Percentiles rank a stretch among this genome's conserved stretches.
These are phyloP conservation scores for Adansonia madagascariensis DNA, from an alignment of 441 rosid species.

Conservation along the genomic window DNA sequence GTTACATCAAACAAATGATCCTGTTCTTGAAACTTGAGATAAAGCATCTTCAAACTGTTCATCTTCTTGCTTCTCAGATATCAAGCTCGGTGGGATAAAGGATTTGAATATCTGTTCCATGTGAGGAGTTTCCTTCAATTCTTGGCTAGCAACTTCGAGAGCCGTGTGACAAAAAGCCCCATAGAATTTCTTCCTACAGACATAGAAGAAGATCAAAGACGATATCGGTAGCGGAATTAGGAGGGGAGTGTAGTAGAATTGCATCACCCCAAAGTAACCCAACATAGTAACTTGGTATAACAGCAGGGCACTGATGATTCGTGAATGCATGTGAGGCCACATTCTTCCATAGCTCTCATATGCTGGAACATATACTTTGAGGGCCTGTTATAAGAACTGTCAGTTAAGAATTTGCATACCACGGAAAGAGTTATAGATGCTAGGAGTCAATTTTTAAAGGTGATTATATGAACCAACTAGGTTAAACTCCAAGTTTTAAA, in stretches of 20 bases:
- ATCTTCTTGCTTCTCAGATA: slow-evolving; percentile 60
- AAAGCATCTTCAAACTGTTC: slow-evolving; percentile 67
- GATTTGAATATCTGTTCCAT: slow-evolving; percentile 62
- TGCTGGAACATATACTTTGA: slow-evolving; percentile 82
- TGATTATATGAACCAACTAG: no score
- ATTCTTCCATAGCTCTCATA: slow-evolving; percentile 87
- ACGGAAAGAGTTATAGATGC: no score
- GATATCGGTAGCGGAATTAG: slow-evolving; percentile 52
- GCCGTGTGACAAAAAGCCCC: slow-evolving; percentile 55
- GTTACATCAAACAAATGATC: slow-evolving; percentile 44
- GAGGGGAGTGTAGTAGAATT: slow-evolving; percentile 44
- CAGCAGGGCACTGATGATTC: slow-evolving; percentile 62
- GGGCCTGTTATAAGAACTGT: slow-evolving; percentile 50
- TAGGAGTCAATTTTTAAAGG: no score
- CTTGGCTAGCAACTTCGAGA: slow-evolving; percentile 64
- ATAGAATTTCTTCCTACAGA: slow-evolving; percentile 77
- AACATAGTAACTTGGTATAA: slow-evolving; percentile 75
- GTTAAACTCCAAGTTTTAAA: no score
- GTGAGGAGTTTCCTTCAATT: slow-evolving; percentile 60
- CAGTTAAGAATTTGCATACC: no score
- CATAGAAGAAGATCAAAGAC: slow-evolving; percentile 56
- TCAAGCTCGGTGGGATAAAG: slow-evolving; percentile 66
- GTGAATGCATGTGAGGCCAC: slow-evolving; percentile 87
- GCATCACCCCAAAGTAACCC: slow-evolving; percentile 64
- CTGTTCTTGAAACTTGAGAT: slow-evolving; percentile 54